These are phyloP conservation scores for Rosa hybrid DNA, from an alignment of 331 rosid genomes.

Conservation along the genomic window DNA sequence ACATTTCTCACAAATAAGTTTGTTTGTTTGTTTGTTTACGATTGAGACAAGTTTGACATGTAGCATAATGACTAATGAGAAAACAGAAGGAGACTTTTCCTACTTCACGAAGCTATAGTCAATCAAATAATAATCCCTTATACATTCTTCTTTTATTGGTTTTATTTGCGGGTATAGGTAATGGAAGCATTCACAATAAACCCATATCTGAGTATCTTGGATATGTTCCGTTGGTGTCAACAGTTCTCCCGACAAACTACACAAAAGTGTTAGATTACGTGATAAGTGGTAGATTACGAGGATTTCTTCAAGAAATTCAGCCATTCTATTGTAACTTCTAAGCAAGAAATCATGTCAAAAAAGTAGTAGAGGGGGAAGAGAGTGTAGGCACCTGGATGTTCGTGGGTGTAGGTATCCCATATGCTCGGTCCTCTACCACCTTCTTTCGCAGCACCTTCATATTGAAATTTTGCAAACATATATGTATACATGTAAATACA, in stretches of 20 bases:
- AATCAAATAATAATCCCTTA: not conserved
- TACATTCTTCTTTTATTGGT: too few relatives aligned
- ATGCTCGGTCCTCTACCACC: slow-evolving; percentile 30
- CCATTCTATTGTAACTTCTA: not conserved
- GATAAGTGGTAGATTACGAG: too few relatives aligned
- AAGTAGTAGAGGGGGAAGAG: not conserved
- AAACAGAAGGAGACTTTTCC: not conserved
- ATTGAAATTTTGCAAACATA: slow-evolving; percentile 14
- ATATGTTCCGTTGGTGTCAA: too few relatives aligned
- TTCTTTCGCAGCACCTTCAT: slow-evolving; percentile 41
- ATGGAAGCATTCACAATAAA: too few relatives aligned
- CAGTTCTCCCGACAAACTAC: too few relatives aligned
- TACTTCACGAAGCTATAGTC: not conserved
- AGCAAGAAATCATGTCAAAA: not conserved
- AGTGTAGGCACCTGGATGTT: not conserved
- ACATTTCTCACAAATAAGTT: too few relatives aligned
- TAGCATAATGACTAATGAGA: too few relatives aligned
- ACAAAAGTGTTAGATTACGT: too few relatives aligned
- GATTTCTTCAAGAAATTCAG: not conserved
- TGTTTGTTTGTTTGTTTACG: too few relatives aligned
- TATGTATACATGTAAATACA: not conserved
- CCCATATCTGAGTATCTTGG: too few relatives aligned
- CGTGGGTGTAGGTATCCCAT: slow-evolving; percentile 34
- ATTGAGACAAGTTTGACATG: not conserved
- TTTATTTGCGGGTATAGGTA: too few relatives aligned